phyloP scores from a whole-genome alignment of 2,329 filamentous ascomycete genomes.

The Exophiala oligosperma region DNA sequence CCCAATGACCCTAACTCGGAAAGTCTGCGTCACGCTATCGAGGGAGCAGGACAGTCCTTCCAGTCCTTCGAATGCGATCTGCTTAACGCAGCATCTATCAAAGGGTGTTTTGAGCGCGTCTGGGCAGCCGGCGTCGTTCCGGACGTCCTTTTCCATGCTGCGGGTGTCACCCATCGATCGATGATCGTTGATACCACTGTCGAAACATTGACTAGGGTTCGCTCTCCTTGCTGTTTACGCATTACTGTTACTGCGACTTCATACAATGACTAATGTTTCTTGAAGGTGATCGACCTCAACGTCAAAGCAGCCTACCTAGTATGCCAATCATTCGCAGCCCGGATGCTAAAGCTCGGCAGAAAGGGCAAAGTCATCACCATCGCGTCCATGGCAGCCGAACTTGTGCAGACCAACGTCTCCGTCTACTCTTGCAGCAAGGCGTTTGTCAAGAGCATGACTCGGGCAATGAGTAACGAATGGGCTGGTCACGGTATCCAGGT shows the following conservation, averaged over 20 bases:
- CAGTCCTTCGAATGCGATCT: conserved; percentile 4
- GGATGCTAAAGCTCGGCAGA: neutral
- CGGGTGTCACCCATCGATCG: conserved; percentile 8
- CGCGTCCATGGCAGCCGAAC: neutral
- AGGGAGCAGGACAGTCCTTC: neutral
- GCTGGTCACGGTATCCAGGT: neutral
- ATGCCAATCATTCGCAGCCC: neutral
- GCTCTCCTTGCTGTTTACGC: too few species aligned
- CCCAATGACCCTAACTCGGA: neutral
- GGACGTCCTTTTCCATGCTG: neutral
- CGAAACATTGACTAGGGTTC: neutral
- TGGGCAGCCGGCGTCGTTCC: neutral
- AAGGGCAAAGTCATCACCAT: neutral
- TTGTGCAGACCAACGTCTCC: neutral
- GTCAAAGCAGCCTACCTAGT: neutral
- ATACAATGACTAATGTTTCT: neutral
- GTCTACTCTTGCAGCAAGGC: neutral
- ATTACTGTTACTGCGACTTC: too few species aligned
- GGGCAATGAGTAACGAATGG: conserved; percentile 3
- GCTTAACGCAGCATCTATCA: neutral
- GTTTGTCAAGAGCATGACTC: neutral
- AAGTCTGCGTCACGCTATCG: neutral
- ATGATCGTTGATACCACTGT: neutral
- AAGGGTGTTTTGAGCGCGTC: neutral
- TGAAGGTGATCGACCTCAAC: conserved; percentile 2